phyloP scores from a whole-genome alignment of 148 eudicot genomes.

The Vaccinium myrtillus region DNA sequence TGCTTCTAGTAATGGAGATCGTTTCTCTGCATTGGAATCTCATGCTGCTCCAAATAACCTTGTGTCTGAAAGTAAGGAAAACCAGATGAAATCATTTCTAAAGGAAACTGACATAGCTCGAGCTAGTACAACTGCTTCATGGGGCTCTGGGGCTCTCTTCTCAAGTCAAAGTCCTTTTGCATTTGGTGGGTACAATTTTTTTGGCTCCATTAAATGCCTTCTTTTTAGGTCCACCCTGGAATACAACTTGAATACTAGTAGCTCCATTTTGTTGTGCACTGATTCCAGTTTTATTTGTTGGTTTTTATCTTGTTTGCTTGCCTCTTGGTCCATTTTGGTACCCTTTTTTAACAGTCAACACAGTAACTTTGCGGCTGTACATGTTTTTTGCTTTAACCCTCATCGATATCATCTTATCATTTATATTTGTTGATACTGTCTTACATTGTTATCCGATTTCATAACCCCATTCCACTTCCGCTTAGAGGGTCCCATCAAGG shows the following conservation, averaged over 20 bases:
- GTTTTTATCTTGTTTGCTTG: not conserved
- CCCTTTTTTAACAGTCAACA: not conserved
- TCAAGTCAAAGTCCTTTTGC: constrained; percentile 42
- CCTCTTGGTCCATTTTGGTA: not conserved
- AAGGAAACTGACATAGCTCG: constrained; percentile 33
- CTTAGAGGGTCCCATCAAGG: not conserved
- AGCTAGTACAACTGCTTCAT: constrained; percentile 33
- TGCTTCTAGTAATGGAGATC: constrained; percentile 40
- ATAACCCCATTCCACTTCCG: not conserved
- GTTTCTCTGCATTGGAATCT: constrained; percentile 34
- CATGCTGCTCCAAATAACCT: constrained; percentile 35
- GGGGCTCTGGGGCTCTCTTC: constrained; percentile 41
- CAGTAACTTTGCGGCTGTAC: not conserved
- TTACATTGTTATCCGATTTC: not conserved
- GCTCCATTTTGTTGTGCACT: not conserved
- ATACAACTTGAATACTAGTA: not conserved
- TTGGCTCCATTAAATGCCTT: not conserved
- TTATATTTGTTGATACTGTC: not conserved
- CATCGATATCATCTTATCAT: not conserved
- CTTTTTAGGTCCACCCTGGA: not conserved
- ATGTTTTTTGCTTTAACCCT: not conserved
- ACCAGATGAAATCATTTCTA: constrained; percentile 28
- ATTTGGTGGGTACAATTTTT: constrained; percentile 52
- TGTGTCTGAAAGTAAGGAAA: constrained; percentile 40
- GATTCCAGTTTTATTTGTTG: not conserved